Base-by-base conservation (phyloP, 768 basidiomycete species). In the Boletus pseudopeckii region DNA sequence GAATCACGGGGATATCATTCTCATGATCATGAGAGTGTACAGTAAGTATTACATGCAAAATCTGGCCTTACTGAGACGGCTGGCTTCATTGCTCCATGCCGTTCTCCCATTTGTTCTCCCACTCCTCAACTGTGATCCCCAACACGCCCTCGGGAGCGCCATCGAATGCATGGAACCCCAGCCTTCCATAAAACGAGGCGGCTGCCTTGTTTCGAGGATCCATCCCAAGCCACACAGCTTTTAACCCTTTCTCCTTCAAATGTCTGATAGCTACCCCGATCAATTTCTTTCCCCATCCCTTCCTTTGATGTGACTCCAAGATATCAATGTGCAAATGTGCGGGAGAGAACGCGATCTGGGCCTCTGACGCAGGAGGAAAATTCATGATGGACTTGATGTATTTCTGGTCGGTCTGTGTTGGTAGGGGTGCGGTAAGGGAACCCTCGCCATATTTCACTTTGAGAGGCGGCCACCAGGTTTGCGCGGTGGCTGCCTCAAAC, bases 251-350 rank as follows among this genome's bases (percentile, higher is more conserved):
- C 32, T 62, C 75, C 55, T 73, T 78, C 62, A 91, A 66, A 71
- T 81, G 74, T 42, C 74, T 71, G 24, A 87, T 76, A 4, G 80
- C 85, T 33, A 61, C 70, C 42, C 69, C 74, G 34, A 90, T 81
- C 58, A 91, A 66, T 65, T 70, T 81, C 64, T 75, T 77, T n/a
- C 88, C 89, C 82, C 83, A 88, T 22, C 88, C 88, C 56, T 78
- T 78, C 50, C 80, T 73, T 66, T 88, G 88, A 64, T 87, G 81
- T 40, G 74, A 75, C 24, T 83, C 77, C 61, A 90, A 64, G 51
- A 91, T 81, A 58, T 92, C 74, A 62, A 91, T 84, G 65, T 92
- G 89, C 59, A 91, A 58, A 68, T 91, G 88, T 9, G 88, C 88
- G 11, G 83, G 79, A 17, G 88, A 83, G 64, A 85, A 87, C 5